phyloP scores from a whole-genome alignment of 192 early-diverging fungal species.

The Podochytrium sp. region DNA sequence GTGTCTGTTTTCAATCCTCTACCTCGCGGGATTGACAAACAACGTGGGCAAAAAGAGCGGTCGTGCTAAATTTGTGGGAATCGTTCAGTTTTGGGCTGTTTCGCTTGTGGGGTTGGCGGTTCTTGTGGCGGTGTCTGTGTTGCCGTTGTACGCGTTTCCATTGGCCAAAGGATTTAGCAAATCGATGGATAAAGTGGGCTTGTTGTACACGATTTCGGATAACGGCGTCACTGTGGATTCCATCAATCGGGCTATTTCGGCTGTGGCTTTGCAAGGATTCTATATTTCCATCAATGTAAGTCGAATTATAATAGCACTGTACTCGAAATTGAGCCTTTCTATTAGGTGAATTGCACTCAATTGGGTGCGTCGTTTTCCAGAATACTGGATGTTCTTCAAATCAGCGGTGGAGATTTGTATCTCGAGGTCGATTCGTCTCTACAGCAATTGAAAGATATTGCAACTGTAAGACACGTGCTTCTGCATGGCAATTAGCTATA shows the following conservation, averaged over 20 bases:
- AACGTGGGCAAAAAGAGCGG: conserved; percentile 5
- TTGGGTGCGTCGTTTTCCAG: neutral
- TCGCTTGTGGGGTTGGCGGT: conserved; percentile 8
- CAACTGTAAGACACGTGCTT: no score
- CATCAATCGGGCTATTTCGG: neutral
- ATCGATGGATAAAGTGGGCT: neutral
- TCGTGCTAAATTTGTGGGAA: neutral
- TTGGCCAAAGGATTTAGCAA: neutral
- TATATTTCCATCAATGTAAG: neutral
- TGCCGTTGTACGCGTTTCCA: conserved; percentile 21
- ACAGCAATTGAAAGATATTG: conserved; percentile 12
- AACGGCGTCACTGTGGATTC: neutral
- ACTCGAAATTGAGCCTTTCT: neutral
- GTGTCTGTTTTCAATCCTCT: conserved; percentile 4
- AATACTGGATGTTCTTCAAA: neutral
- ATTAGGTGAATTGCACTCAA: neutral
- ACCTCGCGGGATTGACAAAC: neutral
- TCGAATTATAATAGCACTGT: neutral
- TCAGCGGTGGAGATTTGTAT: neutral
- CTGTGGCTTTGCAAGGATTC: conserved; percentile 16
- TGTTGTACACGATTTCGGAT: neutral
- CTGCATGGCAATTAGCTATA: no score
- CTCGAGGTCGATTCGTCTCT: conserved; percentile 4
- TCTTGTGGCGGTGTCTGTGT: neutral
- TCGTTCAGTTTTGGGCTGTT: conserved; percentile 3